phyloP scores from a whole-genome alignment of 164 flowering plant species.

The Vitis labrusca region DNA sequence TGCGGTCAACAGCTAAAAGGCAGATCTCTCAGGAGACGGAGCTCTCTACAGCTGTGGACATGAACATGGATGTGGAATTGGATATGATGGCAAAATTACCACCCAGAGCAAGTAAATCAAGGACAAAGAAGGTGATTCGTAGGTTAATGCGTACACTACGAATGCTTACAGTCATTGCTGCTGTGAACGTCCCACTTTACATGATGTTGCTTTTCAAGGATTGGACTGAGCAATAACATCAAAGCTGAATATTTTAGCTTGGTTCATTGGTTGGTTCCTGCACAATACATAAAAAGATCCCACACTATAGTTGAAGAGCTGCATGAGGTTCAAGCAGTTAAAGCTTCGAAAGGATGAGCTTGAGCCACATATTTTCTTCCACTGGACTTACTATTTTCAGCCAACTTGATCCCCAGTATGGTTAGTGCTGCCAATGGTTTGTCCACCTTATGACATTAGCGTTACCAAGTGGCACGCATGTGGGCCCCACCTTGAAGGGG shows the following conservation, averaged over 20 bases:
- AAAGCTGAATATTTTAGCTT: not conserved
- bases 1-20: constrained; percentile 66
- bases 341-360: too few relatives aligned
- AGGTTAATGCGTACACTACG: constrained; percentile 45
- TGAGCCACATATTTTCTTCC: too few relatives aligned
- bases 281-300: not conserved
- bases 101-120: constrained; percentile 44
- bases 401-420: too few relatives aligned
- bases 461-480: too few relatives aligned
- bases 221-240: constrained; percentile 63
- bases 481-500: too few relatives aligned
- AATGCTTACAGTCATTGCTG: constrained; percentile 56
- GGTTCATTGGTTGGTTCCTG: not conserved
- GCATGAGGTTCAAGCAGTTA: too few relatives aligned
- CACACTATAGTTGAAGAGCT: not conserved
- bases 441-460: too few relatives aligned
- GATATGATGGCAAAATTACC: constrained; percentile 30
- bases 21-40: constrained; percentile 37
- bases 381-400: too few relatives aligned
- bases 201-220: constrained; percentile 89
- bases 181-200: constrained; percentile 77
- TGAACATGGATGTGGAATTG: constrained; percentile 28
- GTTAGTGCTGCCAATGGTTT: too few relatives aligned
- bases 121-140: constrained; percentile 32
- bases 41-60: constrained; percentile 25